Evolutionary conservation across 2,329 filamentous ascomycete species (phyloP), one percentile per base, ranked within the genome.

Genomic region (Verticillium longisporum): DNA sequence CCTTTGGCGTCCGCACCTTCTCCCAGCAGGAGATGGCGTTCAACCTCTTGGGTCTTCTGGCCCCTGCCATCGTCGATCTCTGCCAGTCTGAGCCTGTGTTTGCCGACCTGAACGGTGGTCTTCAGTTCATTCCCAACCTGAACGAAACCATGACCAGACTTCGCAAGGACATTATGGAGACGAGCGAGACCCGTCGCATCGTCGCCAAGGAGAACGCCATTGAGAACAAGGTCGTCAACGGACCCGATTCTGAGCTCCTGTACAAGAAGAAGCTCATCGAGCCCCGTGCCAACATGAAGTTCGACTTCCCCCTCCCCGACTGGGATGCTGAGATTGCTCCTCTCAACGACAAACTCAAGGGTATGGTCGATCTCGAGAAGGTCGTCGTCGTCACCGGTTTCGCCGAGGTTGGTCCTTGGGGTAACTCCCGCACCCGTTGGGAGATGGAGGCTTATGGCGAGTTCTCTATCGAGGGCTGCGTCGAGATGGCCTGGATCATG

Each of bases 401-500:
- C 72, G 87, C 95, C 60, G 95, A 99, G 75, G 87, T 97, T 64
- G 93, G 95, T 56, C 95, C 95, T 7, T 99, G 95, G 96, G 95
- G 95, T 81, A 99, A 98, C 81, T 94, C 95, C 2, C 88, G 95
- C 70, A 99, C 95, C 55, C 88, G 95, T 64, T 99, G 95, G 95
- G 95, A 99, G 80, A 99, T 99, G 94, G 95, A 99, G 76, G 93
- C 95, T 1, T 88, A 93, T 67, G 95, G 95, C 72, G 86, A 97
- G 72, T 99, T 99, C 80, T 98, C 95, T 9, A 86, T 99, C 14
- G 96, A 99, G 76, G 95, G 95, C 34, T 98, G 95, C 71, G 89
- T 99, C 63, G 95, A 99, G 78, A 99, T 99, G 95, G 93, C 95
- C 36, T 99, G 95, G 95, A 92, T 99, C 76, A 99, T 98, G 94